Conservation (phyloP, 345 rosid species). For the Salix caprea region DNA sequence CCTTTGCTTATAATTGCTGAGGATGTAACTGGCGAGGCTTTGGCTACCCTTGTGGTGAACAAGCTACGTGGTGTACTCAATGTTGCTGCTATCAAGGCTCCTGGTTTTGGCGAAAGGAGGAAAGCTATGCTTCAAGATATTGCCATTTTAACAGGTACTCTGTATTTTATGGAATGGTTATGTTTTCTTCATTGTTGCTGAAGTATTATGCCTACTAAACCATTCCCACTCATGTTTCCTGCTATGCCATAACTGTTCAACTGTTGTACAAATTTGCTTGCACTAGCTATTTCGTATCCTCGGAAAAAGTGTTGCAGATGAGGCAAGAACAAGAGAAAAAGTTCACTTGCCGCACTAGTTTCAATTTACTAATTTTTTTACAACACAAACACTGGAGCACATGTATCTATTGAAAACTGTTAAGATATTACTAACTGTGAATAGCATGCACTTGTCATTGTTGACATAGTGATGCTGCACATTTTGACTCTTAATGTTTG, state of each 20-base stretch:
- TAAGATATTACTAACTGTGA: background rate
- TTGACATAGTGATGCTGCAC: background rate
- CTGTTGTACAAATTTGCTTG: background rate
- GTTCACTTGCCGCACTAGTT: background rate
- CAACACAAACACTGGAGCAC: background rate
- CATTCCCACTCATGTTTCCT: background rate
- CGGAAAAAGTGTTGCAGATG: background rate
- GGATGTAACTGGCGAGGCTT: slow-evolving; percentile 93
- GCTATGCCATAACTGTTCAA: background rate
- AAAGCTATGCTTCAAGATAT: slow-evolving; percentile 95
- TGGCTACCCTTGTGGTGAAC: slow-evolving; percentile 94
- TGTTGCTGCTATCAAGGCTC: slow-evolving; percentile 94
- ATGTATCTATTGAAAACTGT: background rate
- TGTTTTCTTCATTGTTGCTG: background rate
- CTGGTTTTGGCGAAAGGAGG: slow-evolving; percentile 96
- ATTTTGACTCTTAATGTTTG: background rate
- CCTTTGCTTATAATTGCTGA: slow-evolving; percentile 92
- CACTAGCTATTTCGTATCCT: background rate
- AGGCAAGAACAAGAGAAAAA: background rate
- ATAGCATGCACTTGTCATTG: background rate
- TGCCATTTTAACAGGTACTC: slow-evolving; percentile 80
- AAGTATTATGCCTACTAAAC: background rate
- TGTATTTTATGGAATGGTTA: background rate
- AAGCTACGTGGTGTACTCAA: slow-evolving; percentile 86
- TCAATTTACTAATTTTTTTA: background rate